A percentile compares a stretch with the other conserved stretches of the same genome.
Conservation (phyloP, 164 flowering plant species). For the Vitis rotundifolia region DNA sequence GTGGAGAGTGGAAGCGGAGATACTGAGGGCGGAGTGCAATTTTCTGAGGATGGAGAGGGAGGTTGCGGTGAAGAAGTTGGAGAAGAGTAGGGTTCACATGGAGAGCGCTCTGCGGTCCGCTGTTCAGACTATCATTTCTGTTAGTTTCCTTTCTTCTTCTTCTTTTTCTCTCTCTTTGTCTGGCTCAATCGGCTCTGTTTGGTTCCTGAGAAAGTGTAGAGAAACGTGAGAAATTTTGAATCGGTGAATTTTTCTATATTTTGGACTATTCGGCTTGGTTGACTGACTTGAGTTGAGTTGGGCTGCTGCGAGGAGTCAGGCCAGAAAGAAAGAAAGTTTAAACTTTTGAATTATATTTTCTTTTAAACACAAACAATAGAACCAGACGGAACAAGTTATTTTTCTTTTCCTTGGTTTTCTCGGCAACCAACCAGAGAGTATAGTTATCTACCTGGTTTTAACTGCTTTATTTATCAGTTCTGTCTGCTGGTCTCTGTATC, state of each 20-base stretch:
- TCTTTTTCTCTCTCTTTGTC: background rate
- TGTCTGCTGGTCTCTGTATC: background rate
- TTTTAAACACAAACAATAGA: background rate
- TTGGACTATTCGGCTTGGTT: background rate
- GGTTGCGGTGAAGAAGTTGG: slow-evolving; percentile 65
- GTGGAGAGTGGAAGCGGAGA: slow-evolving; percentile 83
- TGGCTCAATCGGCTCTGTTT: slow-evolving; percentile 1
- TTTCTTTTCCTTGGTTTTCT: slow-evolving; percentile 1
- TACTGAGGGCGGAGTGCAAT: slow-evolving; percentile 83
- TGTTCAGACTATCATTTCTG: slow-evolving; percentile 58
- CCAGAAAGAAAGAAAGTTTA: background rate
- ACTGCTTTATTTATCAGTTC: too few relatives aligned
- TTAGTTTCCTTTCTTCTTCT: slow-evolving; percentile 24
- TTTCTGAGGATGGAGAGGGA: slow-evolving; percentile 80
- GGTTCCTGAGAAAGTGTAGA: slow-evolving; percentile 4
- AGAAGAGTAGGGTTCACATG: slow-evolving; percentile 42
- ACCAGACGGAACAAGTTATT: background rate
- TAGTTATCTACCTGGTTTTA: too few relatives aligned
- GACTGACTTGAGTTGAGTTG: background rate
- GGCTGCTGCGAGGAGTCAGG: background rate
- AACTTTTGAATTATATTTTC: background rate
- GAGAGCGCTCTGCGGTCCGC: slow-evolving; percentile 55
- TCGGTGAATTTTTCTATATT: background rate
- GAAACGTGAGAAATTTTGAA: background rate
- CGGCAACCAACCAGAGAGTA: background rate